Evolutionary conservation across 495 filamentous ascomycete genomes (phyloP).

Genomic region (Talaromyces wortmannii): DNA sequence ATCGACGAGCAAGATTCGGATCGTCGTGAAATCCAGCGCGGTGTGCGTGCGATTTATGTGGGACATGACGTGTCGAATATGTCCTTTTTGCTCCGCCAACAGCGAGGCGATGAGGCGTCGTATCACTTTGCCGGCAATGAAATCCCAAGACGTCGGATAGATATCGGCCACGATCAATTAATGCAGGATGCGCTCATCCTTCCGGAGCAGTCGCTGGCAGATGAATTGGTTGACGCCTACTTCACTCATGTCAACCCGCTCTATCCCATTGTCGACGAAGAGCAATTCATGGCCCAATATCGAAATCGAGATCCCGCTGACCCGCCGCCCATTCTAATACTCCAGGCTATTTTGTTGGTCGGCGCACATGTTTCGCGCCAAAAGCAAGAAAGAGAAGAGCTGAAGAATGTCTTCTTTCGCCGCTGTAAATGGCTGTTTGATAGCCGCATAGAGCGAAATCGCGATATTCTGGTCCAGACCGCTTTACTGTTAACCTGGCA

Average conservation of each 20-base stretch:
- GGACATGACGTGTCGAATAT: conserved; percentile 45
- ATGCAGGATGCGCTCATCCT: conserved; percentile 42
- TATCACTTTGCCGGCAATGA: conserved; percentile 43
- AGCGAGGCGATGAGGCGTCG: conserved; percentile 38
- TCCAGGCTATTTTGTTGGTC: conserved; percentile 40
- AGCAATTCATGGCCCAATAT: conserved; percentile 40
- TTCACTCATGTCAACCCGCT: conserved; percentile 37
- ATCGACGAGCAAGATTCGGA: conserved; percentile 39
- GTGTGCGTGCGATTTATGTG: conserved; percentile 41
- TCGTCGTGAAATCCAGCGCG: conserved; percentile 34
- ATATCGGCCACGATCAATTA: conserved; percentile 39
- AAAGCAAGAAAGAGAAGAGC: conserved; percentile 32
- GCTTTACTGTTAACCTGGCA: conserved; percentile 43
- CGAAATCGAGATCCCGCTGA: conserved; percentile 37
- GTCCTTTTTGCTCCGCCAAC: conserved; percentile 44
- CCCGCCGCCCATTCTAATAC: conserved; percentile 35
- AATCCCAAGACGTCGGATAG: conserved; percentile 35
- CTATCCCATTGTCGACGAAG: conserved; percentile 40
- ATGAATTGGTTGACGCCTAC: conserved; percentile 42
- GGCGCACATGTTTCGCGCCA: conserved; percentile 35
- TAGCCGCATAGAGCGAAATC: conserved; percentile 41
- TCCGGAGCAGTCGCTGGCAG: conserved; percentile 34
- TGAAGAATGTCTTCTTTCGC: conserved; percentile 42
- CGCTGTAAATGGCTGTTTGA: conserved; percentile 42
- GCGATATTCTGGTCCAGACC: conserved; percentile 41